Evolutionary conservation across 495 filamentous ascomycete genomes (phyloP).

Genomic region (Penicillium canescens): DNA sequence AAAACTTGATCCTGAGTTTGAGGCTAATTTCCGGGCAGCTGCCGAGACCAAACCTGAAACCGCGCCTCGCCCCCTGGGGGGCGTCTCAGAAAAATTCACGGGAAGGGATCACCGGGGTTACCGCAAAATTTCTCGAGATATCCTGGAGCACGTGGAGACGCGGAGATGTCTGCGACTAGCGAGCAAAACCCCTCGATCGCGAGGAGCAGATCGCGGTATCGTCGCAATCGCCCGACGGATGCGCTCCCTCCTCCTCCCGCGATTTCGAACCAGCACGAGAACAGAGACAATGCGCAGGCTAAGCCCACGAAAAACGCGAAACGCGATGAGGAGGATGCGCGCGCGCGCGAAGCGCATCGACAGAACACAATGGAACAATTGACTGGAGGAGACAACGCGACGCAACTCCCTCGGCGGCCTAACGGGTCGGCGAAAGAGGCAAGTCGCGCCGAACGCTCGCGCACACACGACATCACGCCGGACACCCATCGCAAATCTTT

Average conservation of each 20-base stretch:
- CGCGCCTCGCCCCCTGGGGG: background rate
- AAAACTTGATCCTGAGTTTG: no score
- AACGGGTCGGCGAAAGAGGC: constrained; percentile 12
- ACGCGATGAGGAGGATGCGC: constrained; percentile 32
- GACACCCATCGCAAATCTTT: constrained; percentile 21
- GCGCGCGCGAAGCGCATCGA: constrained; percentile 41
- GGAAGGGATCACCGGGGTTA: constrained; percentile 4
- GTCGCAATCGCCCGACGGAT: constrained; percentile 38
- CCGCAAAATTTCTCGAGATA: constrained; percentile 39
- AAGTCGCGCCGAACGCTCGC: background rate
- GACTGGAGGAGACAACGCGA: constrained; percentile 26
- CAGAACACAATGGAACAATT: constrained; percentile 39
- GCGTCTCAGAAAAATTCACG: background rate
- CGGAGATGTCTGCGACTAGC: background rate
- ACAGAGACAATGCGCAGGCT: constrained; percentile 7
- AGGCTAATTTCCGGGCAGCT: no score
- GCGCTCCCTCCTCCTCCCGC: constrained; percentile 27
- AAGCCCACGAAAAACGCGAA: constrained; percentile 11
- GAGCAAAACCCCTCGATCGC: constrained; percentile 40
- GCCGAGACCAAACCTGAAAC: constrained; percentile 4
- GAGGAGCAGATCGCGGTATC: constrained; percentile 62
- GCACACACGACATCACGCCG: background rate
- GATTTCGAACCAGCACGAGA: constrained; percentile 23
- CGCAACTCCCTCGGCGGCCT: constrained; percentile 17
- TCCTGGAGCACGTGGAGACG: constrained; percentile 24